Percentiles rank a stretch among this genome's conserved stretches.
These are phyloP conservation scores for Diaporthe sp. DNA, from an alignment of 2,329 filamentous ascomycete species.

Conservation along the genomic window DNA sequence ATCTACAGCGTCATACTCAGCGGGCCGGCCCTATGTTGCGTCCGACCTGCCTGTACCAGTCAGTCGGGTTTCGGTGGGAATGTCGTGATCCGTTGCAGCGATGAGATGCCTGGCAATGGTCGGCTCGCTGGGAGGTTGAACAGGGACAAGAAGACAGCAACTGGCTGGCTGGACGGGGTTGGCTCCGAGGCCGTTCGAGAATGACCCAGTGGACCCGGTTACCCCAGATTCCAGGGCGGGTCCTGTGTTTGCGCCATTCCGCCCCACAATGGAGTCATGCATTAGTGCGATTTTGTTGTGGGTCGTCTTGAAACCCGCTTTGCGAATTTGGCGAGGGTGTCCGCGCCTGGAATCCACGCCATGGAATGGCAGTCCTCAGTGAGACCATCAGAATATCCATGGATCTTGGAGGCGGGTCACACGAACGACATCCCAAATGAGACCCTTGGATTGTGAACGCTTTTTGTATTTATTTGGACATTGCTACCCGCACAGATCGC, in stretches of 20 bases:
- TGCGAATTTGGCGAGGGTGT: not conserved
- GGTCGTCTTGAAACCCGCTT: not conserved
- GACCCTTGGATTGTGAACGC: not conserved
- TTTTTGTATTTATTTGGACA: not conserved
- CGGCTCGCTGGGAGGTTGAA: not conserved
- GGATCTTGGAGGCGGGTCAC: too few species aligned
- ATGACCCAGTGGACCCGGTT: conserved; percentile 5
- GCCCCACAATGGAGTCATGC: conserved; percentile 32
- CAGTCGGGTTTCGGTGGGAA: conserved; percentile 11
- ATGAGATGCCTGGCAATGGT: conserved; percentile 19
- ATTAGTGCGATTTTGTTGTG: conserved; percentile 22
- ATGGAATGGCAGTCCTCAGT: not conserved
- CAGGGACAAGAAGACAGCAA: not conserved
- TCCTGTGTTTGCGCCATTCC: conserved; percentile 28
- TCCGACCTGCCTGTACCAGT: not conserved
- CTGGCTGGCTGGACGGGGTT: not conserved
- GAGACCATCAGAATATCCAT: not conserved
- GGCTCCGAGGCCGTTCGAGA: not conserved
- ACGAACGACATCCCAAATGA: not conserved
- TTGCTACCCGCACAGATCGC: not conserved
- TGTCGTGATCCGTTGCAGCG: conserved; percentile 16
- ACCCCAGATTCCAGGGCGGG: conserved; percentile 32
- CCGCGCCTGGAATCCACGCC: too few species aligned
- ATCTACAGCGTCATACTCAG: conserved; percentile 12
- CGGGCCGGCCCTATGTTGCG: conserved; percentile 18